These are phyloP conservation scores for Hygrocybe coccinea DNA, from an alignment of 768 basidiomycete genomes.

Conservation along the genomic window DNA sequence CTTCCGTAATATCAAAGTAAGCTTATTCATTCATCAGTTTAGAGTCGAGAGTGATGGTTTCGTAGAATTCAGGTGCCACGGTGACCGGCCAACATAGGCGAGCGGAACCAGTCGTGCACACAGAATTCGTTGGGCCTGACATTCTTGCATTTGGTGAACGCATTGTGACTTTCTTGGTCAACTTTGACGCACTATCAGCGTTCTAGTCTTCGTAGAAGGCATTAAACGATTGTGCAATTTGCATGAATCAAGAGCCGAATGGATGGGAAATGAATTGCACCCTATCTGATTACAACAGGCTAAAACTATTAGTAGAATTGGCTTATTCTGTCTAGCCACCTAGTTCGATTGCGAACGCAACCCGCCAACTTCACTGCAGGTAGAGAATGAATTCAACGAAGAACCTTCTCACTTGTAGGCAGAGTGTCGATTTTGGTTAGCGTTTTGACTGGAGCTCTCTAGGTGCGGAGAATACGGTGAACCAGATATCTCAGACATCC, in stretches of 20 bases:
- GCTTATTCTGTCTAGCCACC: conserved; percentile 42
- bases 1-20: conserved; percentile 44
- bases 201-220: neutral
- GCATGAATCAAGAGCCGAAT: neutral
- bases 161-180: too few species aligned
- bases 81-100: conserved; percentile 21
- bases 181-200: neutral
- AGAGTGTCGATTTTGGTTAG: conserved; percentile 82
- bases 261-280: neutral
- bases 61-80: conserved; percentile 5
- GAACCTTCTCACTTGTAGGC: conserved; percentile 60
- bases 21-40: conserved; percentile 3
- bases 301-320: neutral
- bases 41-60: neutral
- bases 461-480: conserved; percentile 15
- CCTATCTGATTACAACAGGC: neutral
- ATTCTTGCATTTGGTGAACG: neutral
- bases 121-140: conserved; percentile 11
- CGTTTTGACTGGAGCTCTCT: conserved; percentile 71
- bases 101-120: conserved; percentile 36
- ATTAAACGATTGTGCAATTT: neutral
- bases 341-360: conserved; percentile 75
- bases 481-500: conserved; percentile 11
- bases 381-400: conserved; percentile 11
- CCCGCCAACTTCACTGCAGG: conserved; percentile 69